Conservation (phyloP, 192 early-diverging fungal species). For the Coemansia sp. region DNA sequence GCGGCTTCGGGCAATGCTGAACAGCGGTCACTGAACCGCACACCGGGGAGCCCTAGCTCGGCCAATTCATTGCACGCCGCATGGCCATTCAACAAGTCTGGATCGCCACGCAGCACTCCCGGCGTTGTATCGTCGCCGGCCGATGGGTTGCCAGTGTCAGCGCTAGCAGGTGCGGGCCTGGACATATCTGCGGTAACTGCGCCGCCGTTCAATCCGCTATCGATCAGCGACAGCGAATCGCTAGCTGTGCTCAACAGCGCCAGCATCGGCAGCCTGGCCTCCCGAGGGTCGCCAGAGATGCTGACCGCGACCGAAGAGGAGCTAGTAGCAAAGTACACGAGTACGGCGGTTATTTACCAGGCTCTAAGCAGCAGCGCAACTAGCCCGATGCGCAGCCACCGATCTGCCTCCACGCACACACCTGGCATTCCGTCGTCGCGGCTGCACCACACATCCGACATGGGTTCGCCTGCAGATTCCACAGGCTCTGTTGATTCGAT, state of each 20-base stretch:
- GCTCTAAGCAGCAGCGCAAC: constrained; percentile 13
- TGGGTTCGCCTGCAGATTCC: constrained; percentile 29
- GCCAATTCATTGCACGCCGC: constrained; percentile 22
- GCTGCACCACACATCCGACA: constrained; percentile 10
- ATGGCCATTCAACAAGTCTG: constrained; percentile 47
- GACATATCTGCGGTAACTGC: no score
- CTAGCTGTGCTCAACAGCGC: constrained; percentile 2
- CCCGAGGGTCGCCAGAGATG: background rate
- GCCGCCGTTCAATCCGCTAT: background rate
- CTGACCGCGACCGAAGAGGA: constrained; percentile 22
- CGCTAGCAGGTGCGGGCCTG: no score
- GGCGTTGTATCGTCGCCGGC: constrained; percentile 1
- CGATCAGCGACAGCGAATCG: background rate
- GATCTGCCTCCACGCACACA: background rate
- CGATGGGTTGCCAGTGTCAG: background rate
- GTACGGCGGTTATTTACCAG: constrained; percentile 42
- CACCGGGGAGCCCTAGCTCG: constrained; percentile 32
- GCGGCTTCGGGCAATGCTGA: background rate
- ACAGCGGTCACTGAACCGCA: constrained; percentile 4
- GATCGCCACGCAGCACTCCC: background rate
- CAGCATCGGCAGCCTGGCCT: background rate
- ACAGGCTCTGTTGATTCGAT: constrained; percentile 10
- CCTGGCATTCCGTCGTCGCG: constrained; percentile 5
- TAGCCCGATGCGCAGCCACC: constrained; percentile 2
- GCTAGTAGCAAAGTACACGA: constrained; percentile 33